Evolutionary conservation across 805 yeast species (phyloP).

Genomic region (Candida ipomoeae): DNA sequence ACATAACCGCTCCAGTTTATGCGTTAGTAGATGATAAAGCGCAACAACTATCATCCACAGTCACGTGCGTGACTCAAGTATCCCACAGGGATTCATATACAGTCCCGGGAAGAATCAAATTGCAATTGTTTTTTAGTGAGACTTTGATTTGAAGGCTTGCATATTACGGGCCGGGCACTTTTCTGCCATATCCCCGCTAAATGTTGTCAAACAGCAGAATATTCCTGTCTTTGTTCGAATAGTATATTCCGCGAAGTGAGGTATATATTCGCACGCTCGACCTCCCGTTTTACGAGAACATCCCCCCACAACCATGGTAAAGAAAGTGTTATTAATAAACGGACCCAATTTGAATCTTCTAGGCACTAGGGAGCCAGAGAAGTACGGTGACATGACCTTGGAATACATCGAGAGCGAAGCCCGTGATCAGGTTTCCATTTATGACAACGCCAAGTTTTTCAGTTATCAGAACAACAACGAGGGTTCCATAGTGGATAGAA

Average conservation of each 20-base stretch:
- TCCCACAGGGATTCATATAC: too few relatives aligned
- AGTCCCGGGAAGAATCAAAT: too few relatives aligned
- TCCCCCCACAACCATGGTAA: slow-evolving; percentile 25
- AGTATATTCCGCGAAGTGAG: background rate
- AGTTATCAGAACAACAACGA: slow-evolving; percentile 44
- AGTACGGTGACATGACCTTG: slow-evolving; percentile 46
- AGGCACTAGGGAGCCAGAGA: slow-evolving; percentile 43
- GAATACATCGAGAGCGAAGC: slow-evolving; percentile 42
- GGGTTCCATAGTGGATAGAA: slow-evolving; percentile 44
- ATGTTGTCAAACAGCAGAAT: background rate
- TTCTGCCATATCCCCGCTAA: too few relatives aligned
- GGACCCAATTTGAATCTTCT: slow-evolving; percentile 50
- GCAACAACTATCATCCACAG: too few relatives aligned
- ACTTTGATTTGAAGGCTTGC: too few relatives aligned
- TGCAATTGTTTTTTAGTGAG: background rate
- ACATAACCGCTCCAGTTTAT: too few relatives aligned
- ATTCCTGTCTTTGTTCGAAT: background rate
- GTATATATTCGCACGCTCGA: background rate
- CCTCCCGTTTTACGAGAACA: background rate
- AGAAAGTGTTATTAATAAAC: slow-evolving; percentile 42
- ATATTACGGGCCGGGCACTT: too few relatives aligned
- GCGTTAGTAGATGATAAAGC: too few relatives aligned
- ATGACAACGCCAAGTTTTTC: slow-evolving; percentile 29
- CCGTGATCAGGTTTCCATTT: slow-evolving; percentile 24
- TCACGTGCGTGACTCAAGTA: slow-evolving; percentile 1